Base-by-base conservation (phyloP, 2,329 filamentous ascomycete genomes). In the Aspergillus fijiensis region DNA sequence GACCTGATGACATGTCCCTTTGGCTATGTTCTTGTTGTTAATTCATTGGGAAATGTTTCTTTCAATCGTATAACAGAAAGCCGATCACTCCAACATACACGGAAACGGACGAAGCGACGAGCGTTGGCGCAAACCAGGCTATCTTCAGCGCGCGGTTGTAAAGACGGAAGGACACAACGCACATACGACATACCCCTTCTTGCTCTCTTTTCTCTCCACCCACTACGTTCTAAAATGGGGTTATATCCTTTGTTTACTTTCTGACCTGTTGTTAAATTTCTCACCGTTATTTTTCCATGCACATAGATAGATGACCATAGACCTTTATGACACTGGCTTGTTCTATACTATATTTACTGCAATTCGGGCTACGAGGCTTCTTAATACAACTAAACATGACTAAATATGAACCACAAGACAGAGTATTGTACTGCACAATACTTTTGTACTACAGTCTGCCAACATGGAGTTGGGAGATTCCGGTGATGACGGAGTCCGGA, bases 31-130 rank as follows among this genome's bases (percentile, higher is more conserved):
- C 45, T 58, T 47, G 55, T 65, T 65, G 57, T 66, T 68, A 63
- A 68, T 65, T 65, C 51, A 54, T 45, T 51, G 52, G 51, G 57
- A 48, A 39, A 50, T 51, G 59, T 59, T 31, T 29, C 27, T 58
- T 63, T 63, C 53, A 39, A 39, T 60, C 62, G 35, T 56, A 42
- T 39, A 16, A 63, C 60, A 69, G 67, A 57, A 67, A 67, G 60
- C 67, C 65, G 50, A 57, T 49, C 35, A 60, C 54, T 33, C 45
- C 47, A 51, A 47, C 59, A 35, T 56, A 57, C 58, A 51, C 55
- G 52, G 58, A 35, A 51, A 57, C 49, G 35, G 48, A 61, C 19
- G 58, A 57, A 49, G 54, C 57, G 55, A 59, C 52, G 14, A 48
- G 56, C 55, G 52, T 60, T 59, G 64, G 61, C 49, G 49, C 57